phyloP scores from a whole-genome alignment of 2,329 filamentous ascomycete species.

The Fusarium torreyae region DNA sequence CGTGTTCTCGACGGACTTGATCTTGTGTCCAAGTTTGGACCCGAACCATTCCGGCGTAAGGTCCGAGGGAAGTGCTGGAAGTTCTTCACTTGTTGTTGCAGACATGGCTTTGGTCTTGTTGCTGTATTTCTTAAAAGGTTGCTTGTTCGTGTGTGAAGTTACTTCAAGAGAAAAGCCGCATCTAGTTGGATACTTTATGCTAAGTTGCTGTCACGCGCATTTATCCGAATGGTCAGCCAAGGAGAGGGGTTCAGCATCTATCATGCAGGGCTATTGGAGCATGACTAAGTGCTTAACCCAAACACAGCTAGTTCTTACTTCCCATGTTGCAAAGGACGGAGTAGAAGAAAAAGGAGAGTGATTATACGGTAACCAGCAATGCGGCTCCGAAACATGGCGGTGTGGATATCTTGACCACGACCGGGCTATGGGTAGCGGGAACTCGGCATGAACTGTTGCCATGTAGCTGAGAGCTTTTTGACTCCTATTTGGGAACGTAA shows the following conservation, averaged over 20 bases:
- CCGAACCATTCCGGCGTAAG: constrained; percentile 47
- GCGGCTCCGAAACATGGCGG: neutral
- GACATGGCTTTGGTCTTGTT: constrained; percentile 17
- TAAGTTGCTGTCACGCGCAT: neutral
- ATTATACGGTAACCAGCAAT: too few relatives aligned
- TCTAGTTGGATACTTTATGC: neutral
- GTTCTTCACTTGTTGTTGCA: constrained; percentile 6
- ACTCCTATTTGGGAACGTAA: neutral
- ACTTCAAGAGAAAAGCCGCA: neutral
- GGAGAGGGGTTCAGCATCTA: constrained; percentile 5
- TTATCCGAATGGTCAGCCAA: constrained; percentile 7
- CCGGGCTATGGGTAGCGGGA: too few relatives aligned
- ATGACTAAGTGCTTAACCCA: constrained; percentile 17
- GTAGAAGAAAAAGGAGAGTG: too few relatives aligned
- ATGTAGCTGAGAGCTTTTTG: neutral
- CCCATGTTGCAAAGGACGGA: too few relatives aligned
- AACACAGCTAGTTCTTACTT: neutral
- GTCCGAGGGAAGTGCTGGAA: constrained; percentile 44
- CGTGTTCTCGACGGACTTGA: constrained; percentile 47
- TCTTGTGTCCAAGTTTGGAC: constrained; percentile 37
- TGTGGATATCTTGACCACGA: neutral
- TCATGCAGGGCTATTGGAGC: constrained; percentile 9
- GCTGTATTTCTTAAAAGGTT: neutral
- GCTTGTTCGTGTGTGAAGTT: neutral
- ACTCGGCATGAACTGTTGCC: neutral